Base-by-base conservation (phyloP, 768 basidiomycete species). In the Boletus vinaceobasis region DNA sequence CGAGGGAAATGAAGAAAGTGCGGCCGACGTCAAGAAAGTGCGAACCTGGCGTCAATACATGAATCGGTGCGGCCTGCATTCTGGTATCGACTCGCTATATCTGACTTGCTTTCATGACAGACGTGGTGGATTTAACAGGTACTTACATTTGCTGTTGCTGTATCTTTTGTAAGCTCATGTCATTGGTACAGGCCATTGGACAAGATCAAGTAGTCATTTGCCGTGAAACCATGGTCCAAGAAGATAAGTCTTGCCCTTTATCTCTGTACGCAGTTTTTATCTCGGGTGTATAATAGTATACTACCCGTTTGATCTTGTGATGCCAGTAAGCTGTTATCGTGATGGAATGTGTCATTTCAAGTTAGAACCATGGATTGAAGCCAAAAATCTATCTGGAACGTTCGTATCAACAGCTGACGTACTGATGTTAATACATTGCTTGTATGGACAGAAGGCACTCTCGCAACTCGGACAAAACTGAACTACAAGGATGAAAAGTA, bases 11-110 rank as follows among this genome's bases (percentile, higher is more conserved):
- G 88, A 95, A 72, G 87, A 88, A 57, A 88, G 87, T 42, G 63
- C 56, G 36, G 79, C 77, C 35, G 71, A 82, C 50, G 71, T 88
- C 61, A 93, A 90, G 79, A 93, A 92, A 74, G 82, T 82, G 53
- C 78, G 93, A 56, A 95, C 92, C 26, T 96, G 93, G 95, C 79
- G 93, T 60, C 96, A 98, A 72, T 99, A 99, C 71, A 99, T 99
- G 96, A 98, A 98, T 71, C 82, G 93, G 84, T 86, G 62, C 45
- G 79, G 56, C 32, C 57, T n/a, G 13, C 29, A 31, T 21, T 26
- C 42, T 13, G 43, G 33, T 51, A 19, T 32, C 37, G 48, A n/a
- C 27, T 58, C 37, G 8, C 42, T 55, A 45, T 50, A 42, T 58
- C 29, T 62, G 27, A 59, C 53, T 53, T 54, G 10, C 44, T 52